Evolutionary conservation across 2,329 filamentous ascomycete genomes (phyloP).

Genomic region (Colletotrichum tanaceti): DNA sequence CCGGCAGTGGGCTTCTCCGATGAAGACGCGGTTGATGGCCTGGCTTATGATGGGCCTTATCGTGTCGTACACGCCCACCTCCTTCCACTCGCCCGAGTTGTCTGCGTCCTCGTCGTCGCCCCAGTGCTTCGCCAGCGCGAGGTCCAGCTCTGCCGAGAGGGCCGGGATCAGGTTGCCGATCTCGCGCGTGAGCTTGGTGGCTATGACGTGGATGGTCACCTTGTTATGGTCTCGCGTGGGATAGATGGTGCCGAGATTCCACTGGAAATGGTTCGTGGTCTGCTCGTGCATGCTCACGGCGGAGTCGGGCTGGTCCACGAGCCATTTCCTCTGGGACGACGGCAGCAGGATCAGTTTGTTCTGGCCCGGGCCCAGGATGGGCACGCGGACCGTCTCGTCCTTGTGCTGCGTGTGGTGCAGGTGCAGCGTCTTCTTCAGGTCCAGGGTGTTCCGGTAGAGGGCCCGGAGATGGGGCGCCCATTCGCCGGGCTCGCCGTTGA

Average conservation of each 20-base stretch:
- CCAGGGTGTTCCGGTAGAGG: conserved; percentile 24
- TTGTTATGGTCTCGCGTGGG: conserved; percentile 23
- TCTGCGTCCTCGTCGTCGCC: conserved; percentile 8
- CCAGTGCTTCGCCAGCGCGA: conserved; percentile 17
- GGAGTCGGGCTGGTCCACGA: conserved; percentile 18
- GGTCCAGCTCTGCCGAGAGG: conserved; percentile 13
- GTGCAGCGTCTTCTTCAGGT: conserved; percentile 21
- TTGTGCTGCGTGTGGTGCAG: conserved; percentile 22
- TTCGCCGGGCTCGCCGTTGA: conserved; percentile 16
- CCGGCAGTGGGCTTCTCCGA: conserved; percentile 16
- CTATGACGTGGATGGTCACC: conserved; percentile 16
- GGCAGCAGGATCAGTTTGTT: conserved; percentile 18
- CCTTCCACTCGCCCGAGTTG: conserved; percentile 7
- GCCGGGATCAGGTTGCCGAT: conserved; percentile 23
- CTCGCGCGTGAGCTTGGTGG: conserved; percentile 19
- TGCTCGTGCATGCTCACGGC: conserved; percentile 17
- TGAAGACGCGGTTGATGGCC: conserved; percentile 27
- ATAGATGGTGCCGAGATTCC: background rate
- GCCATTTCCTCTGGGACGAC: conserved; percentile 9
- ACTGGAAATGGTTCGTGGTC: conserved; percentile 11
- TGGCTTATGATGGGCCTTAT: conserved; percentile 11
- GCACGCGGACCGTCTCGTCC: conserved; percentile 17
- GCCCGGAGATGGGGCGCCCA: conserved; percentile 22
- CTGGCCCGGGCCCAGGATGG: conserved; percentile 21
- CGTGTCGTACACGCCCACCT: conserved; percentile 16